These are phyloP conservation scores for Beauveria sp. DNA, from an alignment of 2,329 filamentous ascomycete genomes.

Conservation along the genomic window DNA sequence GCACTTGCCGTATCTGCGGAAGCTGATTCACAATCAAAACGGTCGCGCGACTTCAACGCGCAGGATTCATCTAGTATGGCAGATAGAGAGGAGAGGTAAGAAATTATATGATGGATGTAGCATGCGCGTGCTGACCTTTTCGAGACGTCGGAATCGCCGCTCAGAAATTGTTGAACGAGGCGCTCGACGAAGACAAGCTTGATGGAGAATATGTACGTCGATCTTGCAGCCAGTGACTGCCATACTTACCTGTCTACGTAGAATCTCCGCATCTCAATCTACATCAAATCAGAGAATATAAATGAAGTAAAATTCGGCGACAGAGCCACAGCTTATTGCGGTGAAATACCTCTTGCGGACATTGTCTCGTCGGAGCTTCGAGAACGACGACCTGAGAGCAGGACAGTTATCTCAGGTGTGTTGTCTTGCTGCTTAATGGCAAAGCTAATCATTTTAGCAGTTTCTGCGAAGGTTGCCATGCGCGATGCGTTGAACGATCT, in stretches of 20 bases:
- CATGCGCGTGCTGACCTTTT: neutral
- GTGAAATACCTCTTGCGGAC: neutral
- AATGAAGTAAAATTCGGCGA: neutral
- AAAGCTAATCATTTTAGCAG: neutral
- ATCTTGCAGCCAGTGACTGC: neutral
- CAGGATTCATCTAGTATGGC: conserved; percentile 24
- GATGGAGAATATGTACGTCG: neutral
- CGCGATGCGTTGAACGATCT: neutral
- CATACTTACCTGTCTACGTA: neutral
- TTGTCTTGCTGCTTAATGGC: neutral
- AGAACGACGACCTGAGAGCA: neutral
- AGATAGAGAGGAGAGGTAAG: conserved; percentile 11
- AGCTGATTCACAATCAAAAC: conserved; percentile 15
- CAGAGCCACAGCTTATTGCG: neutral
- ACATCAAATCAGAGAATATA: neutral
- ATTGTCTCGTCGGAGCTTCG: neutral
- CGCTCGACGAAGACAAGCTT: neutral
- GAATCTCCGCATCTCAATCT: neutral
- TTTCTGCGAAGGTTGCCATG: neutral
- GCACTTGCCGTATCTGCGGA: conserved; percentile 26
- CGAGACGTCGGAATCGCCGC: neutral
- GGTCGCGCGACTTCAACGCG: conserved; percentile 13
- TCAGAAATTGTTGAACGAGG: neutral
- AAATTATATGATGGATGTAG: neutral
- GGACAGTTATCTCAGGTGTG: neutral